Base-by-base conservation (phyloP, 805 yeast genomes). In the Candida arabinofermentans region DNA sequence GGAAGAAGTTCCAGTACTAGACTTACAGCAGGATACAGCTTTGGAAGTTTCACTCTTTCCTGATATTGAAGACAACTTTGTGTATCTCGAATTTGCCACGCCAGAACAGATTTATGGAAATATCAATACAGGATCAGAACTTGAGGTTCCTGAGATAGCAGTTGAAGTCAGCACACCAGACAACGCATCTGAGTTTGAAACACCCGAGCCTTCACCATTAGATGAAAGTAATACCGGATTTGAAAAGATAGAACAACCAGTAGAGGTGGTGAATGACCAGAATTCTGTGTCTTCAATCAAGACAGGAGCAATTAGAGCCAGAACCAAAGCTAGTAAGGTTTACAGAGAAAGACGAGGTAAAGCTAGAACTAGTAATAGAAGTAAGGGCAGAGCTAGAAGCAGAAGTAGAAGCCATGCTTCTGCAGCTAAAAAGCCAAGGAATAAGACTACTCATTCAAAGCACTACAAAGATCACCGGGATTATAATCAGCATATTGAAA, bases 21-120 rank as follows among this genome's bases (percentile, higher is more conserved):
- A 8, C 12, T 7, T 24, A 14, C 14, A 18, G 19, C 16, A 24
- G 24, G n/a, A 26, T 4, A 18, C 9, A 1, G 5, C 19, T 3
- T 14, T 16, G 16, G 24, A 27, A 10, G 4, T 9, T 10, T 14
- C 23, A 5, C 7, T 17, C n/a, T 17, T 23, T 4, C 27, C 37
- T 12, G 29, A 18, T 21, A 23, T 14, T 10, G 33, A 32, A n/a
- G 19, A 19, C 3, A 43, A 29, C 21, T 41, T 36, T 4, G 16
- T 54, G 13, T 47, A 53, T 8, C 44, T 57, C 16, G 39, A 51
- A 24, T 57, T 57, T 42, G 60, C 61, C 1, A 39, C 59, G 1
- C 50, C 51, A 2, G 43, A 52, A 8, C 46, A 49, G 29, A 36
- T 53, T n/a, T 38, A 34, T 39, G 36, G 14, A 13, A 9, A 18